Evolutionary conservation across 176 grass and related monocot genomes (phyloP), one percentile per base, ranked within the genome.

Genomic region (Coix lacrymajobi): DNA sequence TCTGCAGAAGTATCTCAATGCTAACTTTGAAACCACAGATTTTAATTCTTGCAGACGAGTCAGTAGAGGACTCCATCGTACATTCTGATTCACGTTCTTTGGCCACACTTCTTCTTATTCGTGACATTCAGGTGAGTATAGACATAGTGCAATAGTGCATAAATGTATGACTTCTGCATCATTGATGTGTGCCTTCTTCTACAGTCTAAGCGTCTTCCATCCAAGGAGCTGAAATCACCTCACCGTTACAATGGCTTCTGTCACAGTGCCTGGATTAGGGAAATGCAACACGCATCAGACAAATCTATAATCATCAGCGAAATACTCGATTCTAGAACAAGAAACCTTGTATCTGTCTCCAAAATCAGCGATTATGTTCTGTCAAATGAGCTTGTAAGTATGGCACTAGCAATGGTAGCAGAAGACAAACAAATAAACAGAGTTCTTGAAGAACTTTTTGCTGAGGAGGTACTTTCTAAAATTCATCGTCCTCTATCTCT

Each of bases 291-390:
- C 3, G 96, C 96, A 78, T 96, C 91, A 8, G 93, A 93, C 65
- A 98, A 98, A 93, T 98, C 96, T 69, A 98, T 98, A 84, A 93
- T 96, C 58, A 98, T 98, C 74, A 98, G 93, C 29, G 93, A 98
- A 86, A 98, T 98, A 70, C 81, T 98, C 28, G 96, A 98, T 84
- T 98, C 96, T 10, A 95, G 93, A 87, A 96, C 96, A 24, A 95
- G 93, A 77, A 98, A 96, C 79, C 91, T 96, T 25, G 96, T 98
- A 49, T 98, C 93, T 15, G 91, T 98, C 17, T 98, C 96, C 58
- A 98, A 92, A 87, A 98, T 98, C 85, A 98, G 96, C 1, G 93
- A 98, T 45, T 98, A 98, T 46, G 89, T 98, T 71, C 76, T 96
- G 46, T 98, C 96, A 46, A 98, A 96, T 84, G 96, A 98, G 64